A percentile compares a stretch with the other conserved stretches of the same genome.
Conservation (phyloP, 1,139 yeast species). For the Hyphopichia buzzinii region DNA sequence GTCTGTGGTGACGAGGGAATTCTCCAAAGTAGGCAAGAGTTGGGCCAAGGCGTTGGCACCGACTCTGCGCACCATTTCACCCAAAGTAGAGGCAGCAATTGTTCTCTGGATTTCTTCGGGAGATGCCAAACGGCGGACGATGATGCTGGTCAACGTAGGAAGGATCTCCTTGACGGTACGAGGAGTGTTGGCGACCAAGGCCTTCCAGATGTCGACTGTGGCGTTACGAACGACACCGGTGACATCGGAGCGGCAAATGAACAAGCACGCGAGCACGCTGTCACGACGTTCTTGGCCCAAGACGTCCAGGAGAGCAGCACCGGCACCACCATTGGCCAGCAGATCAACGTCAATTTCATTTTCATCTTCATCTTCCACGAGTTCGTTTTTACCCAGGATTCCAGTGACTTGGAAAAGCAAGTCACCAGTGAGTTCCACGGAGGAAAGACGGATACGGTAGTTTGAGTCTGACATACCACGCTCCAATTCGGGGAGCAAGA, state of each 20-base stretch:
- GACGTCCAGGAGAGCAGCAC: conserved; percentile 59
- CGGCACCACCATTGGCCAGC: conserved; percentile 22
- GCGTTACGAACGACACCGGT: conserved; percentile 86
- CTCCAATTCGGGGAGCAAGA: conserved; percentile 91
- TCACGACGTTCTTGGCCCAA: conserved; percentile 90
- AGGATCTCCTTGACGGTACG: conserved; percentile 91
- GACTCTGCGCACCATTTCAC: conserved; percentile 93
- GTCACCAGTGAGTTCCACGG: conserved; percentile 97
- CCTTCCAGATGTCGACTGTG: conserved; percentile 97
- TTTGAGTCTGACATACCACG: conserved; percentile 80
- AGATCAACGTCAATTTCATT: conserved; percentile 60
- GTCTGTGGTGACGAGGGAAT: conserved; percentile 59
- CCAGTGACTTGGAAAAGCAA: conserved; percentile 93
- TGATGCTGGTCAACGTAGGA: conserved; percentile 76
- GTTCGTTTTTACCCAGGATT: conserved; percentile 66
- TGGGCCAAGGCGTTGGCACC: conserved; percentile 87
- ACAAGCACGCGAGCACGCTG: conserved; percentile 76
- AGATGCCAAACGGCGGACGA: conserved; percentile 81
- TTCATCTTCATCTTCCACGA: conserved; percentile 60
- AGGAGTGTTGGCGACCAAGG: conserved; percentile 93
- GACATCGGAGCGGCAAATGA: conserved; percentile 90
- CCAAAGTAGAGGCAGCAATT: conserved; percentile 91
- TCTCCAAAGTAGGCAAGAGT: conserved; percentile 80
- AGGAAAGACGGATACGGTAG: conserved; percentile 86
- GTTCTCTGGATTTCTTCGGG: conserved; percentile 74